Percentiles rank a stretch among this genome's conserved stretches.
Evolutionary conservation across 2,329 filamentous ascomycete species (phyloP).

Genomic region (Epichloe brachyelytri): DNA sequence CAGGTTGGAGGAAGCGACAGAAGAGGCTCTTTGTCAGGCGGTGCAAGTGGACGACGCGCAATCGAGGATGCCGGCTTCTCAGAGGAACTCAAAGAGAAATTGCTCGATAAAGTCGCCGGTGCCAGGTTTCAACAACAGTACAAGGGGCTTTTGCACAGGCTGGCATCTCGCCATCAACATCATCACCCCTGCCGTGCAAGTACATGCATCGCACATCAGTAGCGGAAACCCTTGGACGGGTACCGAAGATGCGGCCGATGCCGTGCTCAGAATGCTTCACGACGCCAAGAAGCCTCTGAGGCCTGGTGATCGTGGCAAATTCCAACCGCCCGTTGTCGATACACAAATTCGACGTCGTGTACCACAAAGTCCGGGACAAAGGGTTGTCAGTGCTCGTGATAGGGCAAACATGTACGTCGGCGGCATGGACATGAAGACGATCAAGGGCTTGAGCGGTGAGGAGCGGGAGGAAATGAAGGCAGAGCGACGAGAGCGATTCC

Average conservation of each 20-base stretch:
- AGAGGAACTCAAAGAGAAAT: slow-evolving; percentile 45
- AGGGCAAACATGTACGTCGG: slow-evolving; percentile 39
- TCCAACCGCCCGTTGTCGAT: slow-evolving; percentile 36
- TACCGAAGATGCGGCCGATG: slow-evolving; percentile 58
- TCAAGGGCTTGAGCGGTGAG: slow-evolving; percentile 47
- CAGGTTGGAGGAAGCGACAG: slow-evolving; percentile 48
- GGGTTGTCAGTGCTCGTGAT: slow-evolving; percentile 43
- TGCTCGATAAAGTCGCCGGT: slow-evolving; percentile 43
- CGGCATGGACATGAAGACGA: slow-evolving; percentile 30
- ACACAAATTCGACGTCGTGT: slow-evolving; percentile 32
- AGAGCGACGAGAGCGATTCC: slow-evolving; percentile 71
- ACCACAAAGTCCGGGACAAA: slow-evolving; percentile 29
- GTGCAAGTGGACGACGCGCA: slow-evolving; percentile 44
- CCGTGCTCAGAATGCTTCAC: slow-evolving; percentile 71
- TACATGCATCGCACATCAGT: slow-evolving; percentile 50
- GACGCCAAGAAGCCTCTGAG: slow-evolving; percentile 63
- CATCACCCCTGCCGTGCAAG: slow-evolving; percentile 48
- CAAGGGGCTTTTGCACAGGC: slow-evolving; percentile 34
- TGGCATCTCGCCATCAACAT: slow-evolving; percentile 34
- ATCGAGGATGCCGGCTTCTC: slow-evolving; percentile 52
- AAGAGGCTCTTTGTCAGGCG: slow-evolving; percentile 48
- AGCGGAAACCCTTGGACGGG: slow-evolving; percentile 65
- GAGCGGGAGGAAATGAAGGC: slow-evolving; percentile 60
- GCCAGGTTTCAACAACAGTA: slow-evolving; percentile 41
- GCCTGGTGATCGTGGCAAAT: slow-evolving; percentile 32